Conservation (phyloP, 805 yeast species). For the Ogataea neopini region DNA sequence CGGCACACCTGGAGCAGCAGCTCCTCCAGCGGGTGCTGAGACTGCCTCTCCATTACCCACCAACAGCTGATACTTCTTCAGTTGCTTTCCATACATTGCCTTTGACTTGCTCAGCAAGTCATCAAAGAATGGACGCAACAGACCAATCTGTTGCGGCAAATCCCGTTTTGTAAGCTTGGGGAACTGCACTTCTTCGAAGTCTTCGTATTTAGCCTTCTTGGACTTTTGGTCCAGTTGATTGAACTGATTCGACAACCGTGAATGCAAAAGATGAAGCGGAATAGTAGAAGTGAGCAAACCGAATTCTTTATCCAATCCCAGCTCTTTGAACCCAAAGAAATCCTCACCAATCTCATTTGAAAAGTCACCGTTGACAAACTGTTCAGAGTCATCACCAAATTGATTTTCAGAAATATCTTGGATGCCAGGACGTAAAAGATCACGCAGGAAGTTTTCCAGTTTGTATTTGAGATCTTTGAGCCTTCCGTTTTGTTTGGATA, state of each 20-base stretch:
- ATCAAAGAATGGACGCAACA: conserved; percentile 56
- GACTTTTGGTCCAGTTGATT: conserved; percentile 44
- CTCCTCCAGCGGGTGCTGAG: not conserved
- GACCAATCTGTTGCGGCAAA: conserved; percentile 54
- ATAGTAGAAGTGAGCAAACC: conserved; percentile 81
- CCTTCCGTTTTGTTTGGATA: conserved; percentile 67
- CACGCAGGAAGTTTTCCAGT: conserved; percentile 71
- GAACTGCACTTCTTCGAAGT: conserved; percentile 57
- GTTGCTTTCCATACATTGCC: conserved; percentile 41
- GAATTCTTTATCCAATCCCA: conserved; percentile 91
- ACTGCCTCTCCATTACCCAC: conserved; percentile 7
- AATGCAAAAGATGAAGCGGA: conserved; percentile 85
- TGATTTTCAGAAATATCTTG: conserved; percentile 71
- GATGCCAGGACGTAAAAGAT: conserved; percentile 75
- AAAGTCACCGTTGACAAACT: conserved; percentile 92
- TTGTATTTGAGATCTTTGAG: conserved; percentile 67
- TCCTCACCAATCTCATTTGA: conserved; percentile 94
- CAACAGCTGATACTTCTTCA: conserved; percentile 40
- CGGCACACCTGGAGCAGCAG: not conserved
- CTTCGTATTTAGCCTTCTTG: conserved; percentile 60
- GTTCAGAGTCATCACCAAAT: conserved; percentile 89
- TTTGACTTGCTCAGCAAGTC: conserved; percentile 45
- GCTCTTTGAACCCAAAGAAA: conserved; percentile 93
- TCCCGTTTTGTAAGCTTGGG: conserved; percentile 53
- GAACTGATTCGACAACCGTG: conserved; percentile 64